Evolutionary conservation across 2,329 filamentous ascomycete genomes (phyloP).

Genomic region (Leptodontidium sp.): DNA sequence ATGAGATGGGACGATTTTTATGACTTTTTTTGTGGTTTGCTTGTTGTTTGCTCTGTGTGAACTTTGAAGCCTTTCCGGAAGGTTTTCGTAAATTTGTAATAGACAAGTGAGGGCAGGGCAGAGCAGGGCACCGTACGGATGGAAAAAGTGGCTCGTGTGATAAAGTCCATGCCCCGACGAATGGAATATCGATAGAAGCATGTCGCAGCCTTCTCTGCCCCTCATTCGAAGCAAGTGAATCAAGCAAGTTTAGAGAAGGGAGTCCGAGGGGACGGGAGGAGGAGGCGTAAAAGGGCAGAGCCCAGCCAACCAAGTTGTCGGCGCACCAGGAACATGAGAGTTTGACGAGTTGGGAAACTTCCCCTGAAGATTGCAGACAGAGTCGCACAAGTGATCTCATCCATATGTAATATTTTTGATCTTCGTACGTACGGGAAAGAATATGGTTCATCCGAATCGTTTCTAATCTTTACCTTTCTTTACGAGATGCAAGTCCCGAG

Average conservation of each 20-base stretch:
- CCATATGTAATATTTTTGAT: not conserved
- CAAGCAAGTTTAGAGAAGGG: not conserved
- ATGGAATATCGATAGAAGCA: constrained; percentile 31
- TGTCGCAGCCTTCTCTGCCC: constrained; percentile 33
- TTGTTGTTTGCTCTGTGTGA: not conserved
- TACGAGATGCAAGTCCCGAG: no score
- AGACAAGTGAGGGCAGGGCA: no score
- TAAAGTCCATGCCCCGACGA: not conserved
- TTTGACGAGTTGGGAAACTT: constrained; percentile 18
- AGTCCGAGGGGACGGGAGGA: not conserved
- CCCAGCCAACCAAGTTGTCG: constrained; percentile 14
- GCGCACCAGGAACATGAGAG: not conserved
- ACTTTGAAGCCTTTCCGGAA: not conserved
- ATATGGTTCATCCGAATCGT: not conserved
- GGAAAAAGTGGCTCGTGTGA: not conserved
- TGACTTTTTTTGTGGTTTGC: not conserved
- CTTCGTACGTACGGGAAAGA: not conserved
- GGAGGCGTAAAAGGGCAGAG: constrained; percentile 25
- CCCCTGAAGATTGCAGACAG: constrained; percentile 23
- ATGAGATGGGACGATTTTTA: constrained; percentile 18
- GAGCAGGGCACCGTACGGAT: not conserved
- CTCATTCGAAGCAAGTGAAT: constrained; percentile 10
- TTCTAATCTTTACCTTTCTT: no score
- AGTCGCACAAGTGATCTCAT: not conserved
- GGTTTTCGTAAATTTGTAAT: constrained; percentile 2